Evolutionary conservation across 2,329 filamentous ascomycete genomes (phyloP), one percentile per base, ranked within the genome.

Genomic region (Fusarium pseudograminearum): DNA sequence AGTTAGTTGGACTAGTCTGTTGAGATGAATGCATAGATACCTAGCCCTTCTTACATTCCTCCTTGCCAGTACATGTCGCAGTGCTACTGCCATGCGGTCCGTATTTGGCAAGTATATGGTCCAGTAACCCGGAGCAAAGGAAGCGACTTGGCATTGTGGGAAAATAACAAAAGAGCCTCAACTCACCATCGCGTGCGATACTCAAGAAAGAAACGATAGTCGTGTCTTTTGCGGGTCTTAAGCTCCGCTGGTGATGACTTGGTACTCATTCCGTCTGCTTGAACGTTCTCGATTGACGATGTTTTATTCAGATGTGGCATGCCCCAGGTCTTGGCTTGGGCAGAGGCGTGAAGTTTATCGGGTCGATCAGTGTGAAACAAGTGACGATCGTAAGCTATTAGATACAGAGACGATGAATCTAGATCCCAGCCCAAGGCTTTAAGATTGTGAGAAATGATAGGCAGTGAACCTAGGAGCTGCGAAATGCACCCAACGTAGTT

Each of bases 171-270:
- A 42, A 24, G 30, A 56, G 47, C 46, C 20, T 42, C 34, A 45
- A 69, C 82, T 76, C 74, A 94, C 94, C 94, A 97, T 88, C 94
- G 83, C 64, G 94, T 97, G 59, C 93, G 86, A 78, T 97, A 97
- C 70, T 96, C 92, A 30, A 95, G 85, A 42, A 90, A 83, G 78
- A 90, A 97, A 48, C 85, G 84, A 80, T 97, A 98, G 80, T 97
- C 93, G 40, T 82, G 82, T 65, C 93, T 87, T 47, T 81, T 86
- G 48, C 91, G 87, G 65, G 81, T 81, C 80, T 92, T 94, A 50
- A 89, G 81, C 30, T 76, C 66, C 44, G 67, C 61, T 10, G 71
- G 59, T 7, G 75, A 68, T 59, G 71, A 42, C 45, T 54, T 58
- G 30, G 18, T 56, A 40, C 52, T 40, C 68, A 71, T 71, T 71